These are phyloP conservation scores for Microdochium nivale DNA, from an alignment of 2,329 filamentous ascomycete species.

Conservation along the genomic window DNA sequence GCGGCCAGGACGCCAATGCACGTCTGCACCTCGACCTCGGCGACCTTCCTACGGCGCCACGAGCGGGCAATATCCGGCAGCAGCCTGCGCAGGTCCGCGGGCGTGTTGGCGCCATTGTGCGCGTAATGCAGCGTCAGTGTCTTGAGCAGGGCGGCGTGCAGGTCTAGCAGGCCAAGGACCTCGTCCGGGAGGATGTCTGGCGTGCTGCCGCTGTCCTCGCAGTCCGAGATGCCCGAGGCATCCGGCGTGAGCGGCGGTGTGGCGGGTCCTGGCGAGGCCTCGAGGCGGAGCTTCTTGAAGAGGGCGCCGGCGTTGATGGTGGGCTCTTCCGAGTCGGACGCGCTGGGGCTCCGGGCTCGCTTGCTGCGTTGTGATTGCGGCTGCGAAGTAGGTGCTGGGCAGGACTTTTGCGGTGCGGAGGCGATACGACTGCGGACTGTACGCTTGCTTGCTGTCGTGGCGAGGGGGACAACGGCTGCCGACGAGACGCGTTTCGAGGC, in stretches of 20 bases:
- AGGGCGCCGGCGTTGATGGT: constrained; percentile 22
- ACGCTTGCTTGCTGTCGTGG: constrained; percentile 1
- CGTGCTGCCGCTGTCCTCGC: constrained; percentile 7
- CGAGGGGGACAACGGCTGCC: neutral
- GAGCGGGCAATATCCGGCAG: constrained; percentile 54
- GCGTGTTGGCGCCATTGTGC: constrained; percentile 54
- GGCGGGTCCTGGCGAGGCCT: constrained; percentile 23
- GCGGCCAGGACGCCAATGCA: constrained; percentile 55
- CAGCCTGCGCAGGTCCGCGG: constrained; percentile 55
- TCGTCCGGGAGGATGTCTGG: constrained; percentile 35
- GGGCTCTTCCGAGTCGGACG: constrained; percentile 19
- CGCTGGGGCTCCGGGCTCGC: constrained; percentile 19
- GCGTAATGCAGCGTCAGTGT: constrained; percentile 61
- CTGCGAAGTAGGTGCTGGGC: constrained; percentile 8
- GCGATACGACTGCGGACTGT: constrained; percentile 15
- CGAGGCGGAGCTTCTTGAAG: constrained; percentile 31
- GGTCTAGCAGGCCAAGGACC: constrained; percentile 48
- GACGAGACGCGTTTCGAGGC: constrained; percentile 9
- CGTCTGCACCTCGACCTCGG: constrained; percentile 55
- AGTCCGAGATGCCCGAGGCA: constrained; percentile 22
- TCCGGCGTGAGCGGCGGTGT: constrained; percentile 24
- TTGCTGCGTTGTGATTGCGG: constrained; percentile 10
- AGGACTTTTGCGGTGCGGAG: constrained; percentile 17
- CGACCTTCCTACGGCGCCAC: constrained; percentile 65
- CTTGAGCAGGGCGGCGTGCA: constrained; percentile 61